These are phyloP conservation scores for Candida mattraensis DNA, from an alignment of 805 yeast species.

Conservation along the genomic window DNA sequence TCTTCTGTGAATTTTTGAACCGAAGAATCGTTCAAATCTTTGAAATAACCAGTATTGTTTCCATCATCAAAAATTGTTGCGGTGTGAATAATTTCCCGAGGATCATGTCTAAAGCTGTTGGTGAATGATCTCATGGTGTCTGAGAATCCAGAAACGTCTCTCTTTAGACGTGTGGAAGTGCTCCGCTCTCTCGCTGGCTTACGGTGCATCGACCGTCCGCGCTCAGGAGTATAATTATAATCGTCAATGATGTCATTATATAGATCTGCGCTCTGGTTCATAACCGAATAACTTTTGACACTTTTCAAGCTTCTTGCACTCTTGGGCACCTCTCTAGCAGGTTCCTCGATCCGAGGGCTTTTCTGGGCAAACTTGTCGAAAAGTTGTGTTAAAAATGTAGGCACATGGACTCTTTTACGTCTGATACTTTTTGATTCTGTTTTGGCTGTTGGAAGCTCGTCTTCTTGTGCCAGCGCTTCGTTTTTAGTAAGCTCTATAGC, in stretches of 20 bases:
- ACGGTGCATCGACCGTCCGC: conserved; percentile 13
- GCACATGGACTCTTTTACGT: conserved; percentile 7
- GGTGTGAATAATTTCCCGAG: conserved; percentile 12
- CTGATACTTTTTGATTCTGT: too few species aligned
- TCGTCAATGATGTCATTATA: conserved; percentile 22
- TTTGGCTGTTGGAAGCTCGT: too few species aligned
- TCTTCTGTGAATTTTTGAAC: conserved; percentile 5
- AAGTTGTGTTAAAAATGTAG: conserved; percentile 10
- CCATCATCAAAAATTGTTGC: conserved; percentile 19
- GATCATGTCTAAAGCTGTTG: conserved; percentile 1
- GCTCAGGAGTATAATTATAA: conserved; percentile 17
- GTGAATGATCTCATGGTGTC: conserved; percentile 4
- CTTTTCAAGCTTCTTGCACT: conserved; percentile 10
- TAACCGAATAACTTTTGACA: conserved; percentile 4
- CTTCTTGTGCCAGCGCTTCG: too few species aligned
- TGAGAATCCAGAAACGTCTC: conserved; percentile 10
- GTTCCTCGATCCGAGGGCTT: conserved; percentile 1
- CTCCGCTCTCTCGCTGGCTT: conserved; percentile 13
- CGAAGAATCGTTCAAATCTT: conserved; percentile 9
- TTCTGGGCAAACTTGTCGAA: conserved; percentile 12
- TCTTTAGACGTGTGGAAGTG: conserved; percentile 7
- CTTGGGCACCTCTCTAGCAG: conserved; percentile 3
- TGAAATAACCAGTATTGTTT: conserved; percentile 18
- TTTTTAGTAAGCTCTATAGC: too few species aligned
- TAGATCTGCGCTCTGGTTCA: conserved; percentile 16